A percentile compares a stretch with the other conserved stretches of the same genome.
Evolutionary conservation across 768 basidiomycete genomes (phyloP).

Genomic region (Guyanaporus albipodus): DNA sequence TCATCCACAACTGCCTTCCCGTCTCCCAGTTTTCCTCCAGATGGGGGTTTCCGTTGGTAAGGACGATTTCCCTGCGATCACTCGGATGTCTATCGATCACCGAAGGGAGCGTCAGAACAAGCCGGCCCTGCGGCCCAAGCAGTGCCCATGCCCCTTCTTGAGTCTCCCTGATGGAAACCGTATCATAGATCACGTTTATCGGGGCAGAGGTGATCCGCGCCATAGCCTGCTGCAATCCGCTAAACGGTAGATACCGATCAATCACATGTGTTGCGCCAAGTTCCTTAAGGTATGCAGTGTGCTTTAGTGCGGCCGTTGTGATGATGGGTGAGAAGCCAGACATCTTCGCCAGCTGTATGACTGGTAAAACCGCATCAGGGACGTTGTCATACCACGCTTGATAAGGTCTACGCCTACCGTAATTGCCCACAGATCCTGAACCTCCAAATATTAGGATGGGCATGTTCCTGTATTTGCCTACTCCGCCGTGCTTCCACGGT

Average conservation of each 20-base stretch:
- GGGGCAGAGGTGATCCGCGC: constrained; percentile 36
- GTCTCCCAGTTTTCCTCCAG: constrained; percentile 32
- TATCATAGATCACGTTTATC: constrained; percentile 36
- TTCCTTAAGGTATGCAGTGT: constrained; percentile 33
- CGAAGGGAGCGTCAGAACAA: constrained; percentile 34
- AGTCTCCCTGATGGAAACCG: constrained; percentile 37
- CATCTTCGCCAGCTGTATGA: constrained; percentile 38
- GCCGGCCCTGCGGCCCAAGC: constrained; percentile 36
- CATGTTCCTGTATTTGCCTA: constrained; percentile 40
- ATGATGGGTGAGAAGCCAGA: constrained; percentile 38
- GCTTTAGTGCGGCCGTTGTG: constrained; percentile 34
- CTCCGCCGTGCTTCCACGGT: constrained; percentile 35
- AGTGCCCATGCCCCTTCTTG: constrained; percentile 36
- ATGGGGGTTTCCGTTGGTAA: constrained; percentile 32
- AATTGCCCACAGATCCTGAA: constrained; percentile 47
- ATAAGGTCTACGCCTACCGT: constrained; percentile 32
- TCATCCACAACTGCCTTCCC: constrained; percentile 29
- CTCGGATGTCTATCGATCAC: constrained; percentile 26
- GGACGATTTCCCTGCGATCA: constrained; percentile 30
- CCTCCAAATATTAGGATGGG: constrained; percentile 49
- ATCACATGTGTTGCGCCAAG: constrained; percentile 35
- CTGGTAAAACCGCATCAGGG: constrained; percentile 24
- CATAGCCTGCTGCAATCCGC: constrained; percentile 31
- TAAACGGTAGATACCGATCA: constrained; percentile 27
- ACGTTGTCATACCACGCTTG: constrained; percentile 2